Evolutionary conservation across 768 basidiomycete species (phyloP).

Genomic region (Roridomyces roridus): DNA sequence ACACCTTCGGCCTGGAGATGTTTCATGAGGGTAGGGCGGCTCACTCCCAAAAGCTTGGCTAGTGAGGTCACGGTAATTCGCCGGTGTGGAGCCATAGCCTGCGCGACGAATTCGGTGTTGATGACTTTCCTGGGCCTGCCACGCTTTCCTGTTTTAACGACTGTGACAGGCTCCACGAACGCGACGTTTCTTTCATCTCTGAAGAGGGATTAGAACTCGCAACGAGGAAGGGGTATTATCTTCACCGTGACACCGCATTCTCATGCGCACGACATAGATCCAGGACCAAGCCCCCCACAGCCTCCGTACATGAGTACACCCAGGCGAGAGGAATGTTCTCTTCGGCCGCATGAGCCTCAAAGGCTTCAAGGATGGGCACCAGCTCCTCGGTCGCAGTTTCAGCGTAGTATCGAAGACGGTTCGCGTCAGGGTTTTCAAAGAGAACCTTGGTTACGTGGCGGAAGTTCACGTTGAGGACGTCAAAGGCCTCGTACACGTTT

Average conservation of each 20-base stretch:
- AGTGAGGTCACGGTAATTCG: not conserved
- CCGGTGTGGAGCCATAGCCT: not conserved
- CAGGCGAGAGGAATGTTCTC: slow-evolving; percentile 2
- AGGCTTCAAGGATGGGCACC: not conserved
- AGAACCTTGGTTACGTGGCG: not conserved
- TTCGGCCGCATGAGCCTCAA: not conserved
- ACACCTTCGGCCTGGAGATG: not conserved
- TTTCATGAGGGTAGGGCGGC: not conserved
- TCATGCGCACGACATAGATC: not conserved
- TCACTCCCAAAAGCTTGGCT: not conserved
- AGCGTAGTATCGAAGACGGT: not conserved
- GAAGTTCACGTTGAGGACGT: not conserved
- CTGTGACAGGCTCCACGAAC: slow-evolving; percentile 5
- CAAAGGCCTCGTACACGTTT: not conserved
- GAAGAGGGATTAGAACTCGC: not conserved
- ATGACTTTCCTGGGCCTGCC: slow-evolving; percentile 4
- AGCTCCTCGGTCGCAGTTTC: not conserved
- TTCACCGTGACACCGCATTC: not conserved
- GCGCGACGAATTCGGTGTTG: not conserved
- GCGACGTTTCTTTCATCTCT: slow-evolving; percentile 4
- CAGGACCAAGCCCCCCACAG: not conserved
- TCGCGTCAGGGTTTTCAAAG: not conserved
- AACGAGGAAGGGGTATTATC: not conserved
- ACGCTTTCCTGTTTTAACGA: not conserved
- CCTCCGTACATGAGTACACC: not conserved